These are phyloP conservation scores for Aegilops sharonensis DNA, from an alignment of 176 grass and related monocot genomes.

Conservation along the genomic window DNA sequence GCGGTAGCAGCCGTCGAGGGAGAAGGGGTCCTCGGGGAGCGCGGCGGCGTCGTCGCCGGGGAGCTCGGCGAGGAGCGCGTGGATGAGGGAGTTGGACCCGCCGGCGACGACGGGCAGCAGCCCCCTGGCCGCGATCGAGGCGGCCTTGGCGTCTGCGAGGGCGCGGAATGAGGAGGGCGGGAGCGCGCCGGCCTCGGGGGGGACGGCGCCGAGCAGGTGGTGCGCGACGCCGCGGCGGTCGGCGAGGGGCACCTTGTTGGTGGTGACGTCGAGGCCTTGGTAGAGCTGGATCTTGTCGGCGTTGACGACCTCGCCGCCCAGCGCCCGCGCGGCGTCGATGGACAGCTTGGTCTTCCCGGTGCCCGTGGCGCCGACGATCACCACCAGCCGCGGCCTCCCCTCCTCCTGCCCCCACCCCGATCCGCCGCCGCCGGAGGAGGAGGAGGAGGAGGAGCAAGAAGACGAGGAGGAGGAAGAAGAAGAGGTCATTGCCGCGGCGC, in stretches of 20 bases:
- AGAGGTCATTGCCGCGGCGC: not conserved
- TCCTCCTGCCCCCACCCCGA: not conserved
- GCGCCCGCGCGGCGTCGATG: slow-evolving; percentile 46
- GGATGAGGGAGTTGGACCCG: slow-evolving; percentile 79
- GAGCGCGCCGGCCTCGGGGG: slow-evolving; percentile 54
- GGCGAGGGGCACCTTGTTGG: slow-evolving; percentile 56
- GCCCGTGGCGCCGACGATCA: slow-evolving; percentile 71
- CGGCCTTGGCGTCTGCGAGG: slow-evolving; percentile 16
- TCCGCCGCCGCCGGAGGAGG: too few relatives aligned
- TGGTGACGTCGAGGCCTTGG: slow-evolving; percentile 67
- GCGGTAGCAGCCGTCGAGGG: not conserved
- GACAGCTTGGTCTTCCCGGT: slow-evolving; percentile 85
- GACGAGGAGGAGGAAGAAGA: too few relatives aligned
- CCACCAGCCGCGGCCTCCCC: slow-evolving; percentile 38
- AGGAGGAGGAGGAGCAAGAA: rapidly evolving
- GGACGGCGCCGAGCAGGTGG: slow-evolving; percentile 63
- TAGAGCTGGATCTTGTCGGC: slow-evolving; percentile 87
- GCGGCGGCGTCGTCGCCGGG: not conserved
- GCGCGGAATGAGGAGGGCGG: slow-evolving; percentile 25
- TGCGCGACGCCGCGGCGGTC: slow-evolving; percentile 69
- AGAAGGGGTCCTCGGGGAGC: slow-evolving; percentile 35
- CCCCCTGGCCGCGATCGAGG: slow-evolving; percentile 11
- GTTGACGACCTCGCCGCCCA: slow-evolving; percentile 72
- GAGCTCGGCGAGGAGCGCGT: slow-evolving; percentile 50
- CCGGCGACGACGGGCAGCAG: slow-evolving; percentile 60